These are phyloP conservation scores for Cantharellus anzutake DNA, from an alignment of 768 basidiomycete genomes.

Conservation along the genomic window DNA sequence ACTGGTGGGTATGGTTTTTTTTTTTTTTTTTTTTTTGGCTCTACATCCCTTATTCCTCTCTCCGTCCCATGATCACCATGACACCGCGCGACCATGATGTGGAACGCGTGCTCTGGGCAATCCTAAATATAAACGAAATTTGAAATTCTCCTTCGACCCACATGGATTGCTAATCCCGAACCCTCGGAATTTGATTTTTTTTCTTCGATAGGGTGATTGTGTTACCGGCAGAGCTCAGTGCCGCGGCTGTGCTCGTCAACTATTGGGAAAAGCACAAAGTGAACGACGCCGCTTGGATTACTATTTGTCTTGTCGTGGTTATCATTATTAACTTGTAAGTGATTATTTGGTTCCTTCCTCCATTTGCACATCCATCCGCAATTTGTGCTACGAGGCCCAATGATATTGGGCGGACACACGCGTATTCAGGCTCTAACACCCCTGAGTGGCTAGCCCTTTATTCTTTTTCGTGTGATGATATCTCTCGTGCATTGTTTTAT, in stretches of 20 bases:
- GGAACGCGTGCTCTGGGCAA: neutral
- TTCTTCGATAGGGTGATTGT: slow-evolving; percentile 20
- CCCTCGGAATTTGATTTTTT: neutral
- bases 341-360: slow-evolving; percentile 17
- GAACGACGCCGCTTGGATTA: slow-evolving; percentile 57
- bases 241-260: slow-evolving; percentile 43
- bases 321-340: slow-evolving; percentile 59
- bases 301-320: slow-evolving; percentile 56
- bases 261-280: slow-evolving; percentile 26
- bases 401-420: slow-evolving; percentile 16
- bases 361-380: neutral
- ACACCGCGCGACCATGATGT: neutral
- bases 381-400: neutral
- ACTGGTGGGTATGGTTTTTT: slow-evolving; percentile 11
- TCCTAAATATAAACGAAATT: too few species aligned
- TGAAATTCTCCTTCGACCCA: too few species aligned
- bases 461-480: too few species aligned
- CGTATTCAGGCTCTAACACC: neutral
- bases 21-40: neutral
- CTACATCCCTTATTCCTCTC: neutral
- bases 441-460: too few species aligned
- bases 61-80: neutral
- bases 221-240: slow-evolving; percentile 8
- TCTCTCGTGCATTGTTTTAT: too few species aligned
- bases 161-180: too few species aligned